Base-by-base conservation (phyloP, 2,329 filamentous ascomycete species). In the Claviceps pusilla region DNA sequence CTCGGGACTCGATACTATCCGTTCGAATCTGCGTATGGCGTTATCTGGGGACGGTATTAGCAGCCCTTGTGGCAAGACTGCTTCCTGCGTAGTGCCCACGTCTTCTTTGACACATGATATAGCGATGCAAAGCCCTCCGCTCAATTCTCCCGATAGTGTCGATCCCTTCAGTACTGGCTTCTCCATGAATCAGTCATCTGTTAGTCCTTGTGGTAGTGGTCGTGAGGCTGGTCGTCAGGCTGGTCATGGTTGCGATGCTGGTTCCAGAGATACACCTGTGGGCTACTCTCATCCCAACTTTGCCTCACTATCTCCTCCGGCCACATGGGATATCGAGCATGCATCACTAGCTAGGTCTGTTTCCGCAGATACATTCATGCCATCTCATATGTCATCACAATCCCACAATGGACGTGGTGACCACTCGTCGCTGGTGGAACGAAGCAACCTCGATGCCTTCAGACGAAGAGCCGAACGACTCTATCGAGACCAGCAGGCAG, bases 401-500 rank as follows among this genome's bases (percentile, higher is more conserved):
- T 58, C 73, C 73, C 58, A 60, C 64, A 37, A 60, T 68, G 33
- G 73, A 73, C 45, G 66, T 72, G 29, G 74, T 76, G 55, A 74
- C 72, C 24, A 49, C 16, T 31, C 51, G 5, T 48, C 51, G 11
- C 50, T 51, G 28, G 42, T 37, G 11, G 48, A 80, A 61, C 72
- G 76, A 39, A 73, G 71, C 51, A 72, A 78, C 54, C 67, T 79
- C 54, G 76, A 79, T 60, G 75, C 75, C 7, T 77, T 75, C 57
- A 73, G 76, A 11, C 71, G 72, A 48, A 72, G 75, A 14, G 76
- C 73, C 4, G 77, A 79, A 59, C 73, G 77, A 61, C 72, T 79
- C n/a, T 78, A 78, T 60, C 72, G 72, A 57, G 75, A 78, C 59
- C 76, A 79, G 60, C 73, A 75, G 7, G 67, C 67, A 51, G 69